Percentiles rank a stretch among this genome's conserved stretches.
Conservation (phyloP, 768 basidiomycete genomes). For the Rhodosporidiobolus odoratus region DNA sequence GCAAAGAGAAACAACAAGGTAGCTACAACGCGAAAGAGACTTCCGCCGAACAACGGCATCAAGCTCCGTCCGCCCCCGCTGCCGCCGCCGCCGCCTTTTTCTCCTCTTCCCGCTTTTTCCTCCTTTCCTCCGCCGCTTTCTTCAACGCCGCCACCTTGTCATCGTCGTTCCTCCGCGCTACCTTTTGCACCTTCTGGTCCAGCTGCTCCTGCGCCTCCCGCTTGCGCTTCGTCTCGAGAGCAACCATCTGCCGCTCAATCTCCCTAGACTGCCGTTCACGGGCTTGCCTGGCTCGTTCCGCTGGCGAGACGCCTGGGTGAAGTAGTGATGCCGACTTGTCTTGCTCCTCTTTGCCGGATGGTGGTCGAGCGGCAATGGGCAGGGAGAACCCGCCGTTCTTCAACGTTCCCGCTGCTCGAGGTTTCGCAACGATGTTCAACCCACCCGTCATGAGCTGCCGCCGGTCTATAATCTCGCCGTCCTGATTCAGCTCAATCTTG, state of each 20-base stretch:
- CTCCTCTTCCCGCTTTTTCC: conserved; percentile 37
- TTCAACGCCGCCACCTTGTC: conserved; percentile 72
- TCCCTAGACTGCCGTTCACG: conserved; percentile 74
- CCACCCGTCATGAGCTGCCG: conserved; percentile 86
- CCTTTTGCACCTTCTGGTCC: conserved; percentile 53
- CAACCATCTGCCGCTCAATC: conserved; percentile 70
- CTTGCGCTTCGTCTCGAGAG: conserved; percentile 60
- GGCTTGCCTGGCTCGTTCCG: conserved; percentile 58
- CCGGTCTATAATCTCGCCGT: conserved; percentile 94
- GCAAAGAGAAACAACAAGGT: neutral
- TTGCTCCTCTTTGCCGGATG: conserved; percentile 25
- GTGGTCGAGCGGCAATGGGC: conserved; percentile 37
- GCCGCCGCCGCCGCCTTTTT: neutral
- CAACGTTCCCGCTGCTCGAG: conserved; percentile 64
- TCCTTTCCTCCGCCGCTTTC: conserved; percentile 63
- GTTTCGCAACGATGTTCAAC: conserved; percentile 71
- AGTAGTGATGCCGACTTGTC: conserved; percentile 6
- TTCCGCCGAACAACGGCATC: no score
- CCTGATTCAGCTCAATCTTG: conserved; percentile 88
- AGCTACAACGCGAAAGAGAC: neutral
- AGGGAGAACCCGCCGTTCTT: conserved; percentile 50
- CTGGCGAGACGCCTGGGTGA: conserved; percentile 11
- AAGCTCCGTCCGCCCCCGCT: neutral
- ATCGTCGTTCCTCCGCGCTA: conserved; percentile 71
- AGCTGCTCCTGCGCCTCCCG: conserved; percentile 58